Percentiles rank a stretch among this genome's conserved stretches.
These are phyloP conservation scores for Lanmaoa pseudosensibilis DNA, from an alignment of 768 basidiomycete genomes.

Conservation along the genomic window DNA sequence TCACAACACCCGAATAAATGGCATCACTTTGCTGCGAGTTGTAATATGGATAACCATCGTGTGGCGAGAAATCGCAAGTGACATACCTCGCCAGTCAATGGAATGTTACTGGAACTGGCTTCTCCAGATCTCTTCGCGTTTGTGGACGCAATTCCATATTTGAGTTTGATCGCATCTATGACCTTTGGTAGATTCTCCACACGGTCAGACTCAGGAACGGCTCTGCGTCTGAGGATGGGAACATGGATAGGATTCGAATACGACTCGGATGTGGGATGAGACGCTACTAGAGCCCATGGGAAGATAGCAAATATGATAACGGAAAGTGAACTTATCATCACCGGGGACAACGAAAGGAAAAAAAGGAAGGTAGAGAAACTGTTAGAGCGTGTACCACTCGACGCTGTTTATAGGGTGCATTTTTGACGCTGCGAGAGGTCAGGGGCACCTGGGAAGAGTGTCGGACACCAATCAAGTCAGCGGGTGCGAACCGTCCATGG, in stretches of 20 bases:
- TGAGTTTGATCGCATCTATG: slow-evolving; percentile 44
- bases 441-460: too few species aligned
- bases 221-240: slow-evolving; percentile 36
- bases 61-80: background rate
- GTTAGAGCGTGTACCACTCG: too few species aligned
- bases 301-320: slow-evolving; percentile 30
- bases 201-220: slow-evolving; percentile 21
- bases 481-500: background rate
- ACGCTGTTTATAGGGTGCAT: background rate
- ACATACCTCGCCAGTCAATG: slow-evolving; percentile 45
- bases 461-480: background rate
- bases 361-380: too few species aligned
- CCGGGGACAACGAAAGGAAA: background rate
- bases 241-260: slow-evolving; percentile 44
- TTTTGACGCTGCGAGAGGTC: background rate
- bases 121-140: slow-evolving; percentile 31
- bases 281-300: slow-evolving; percentile 22
- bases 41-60: background rate
- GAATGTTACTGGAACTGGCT: slow-evolving; percentile 19
- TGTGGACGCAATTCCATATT: slow-evolving; percentile 39
- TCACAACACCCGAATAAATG: slow-evolving; percentile 53
- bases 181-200: slow-evolving; percentile 36
- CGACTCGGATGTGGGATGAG: background rate
- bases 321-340: slow-evolving; percentile 23
- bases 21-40: slow-evolving; percentile 45